These are phyloP conservation scores for Diaporthe citrichinensis DNA, from an alignment of 2,329 filamentous ascomycete genomes.

Conservation along the genomic window DNA sequence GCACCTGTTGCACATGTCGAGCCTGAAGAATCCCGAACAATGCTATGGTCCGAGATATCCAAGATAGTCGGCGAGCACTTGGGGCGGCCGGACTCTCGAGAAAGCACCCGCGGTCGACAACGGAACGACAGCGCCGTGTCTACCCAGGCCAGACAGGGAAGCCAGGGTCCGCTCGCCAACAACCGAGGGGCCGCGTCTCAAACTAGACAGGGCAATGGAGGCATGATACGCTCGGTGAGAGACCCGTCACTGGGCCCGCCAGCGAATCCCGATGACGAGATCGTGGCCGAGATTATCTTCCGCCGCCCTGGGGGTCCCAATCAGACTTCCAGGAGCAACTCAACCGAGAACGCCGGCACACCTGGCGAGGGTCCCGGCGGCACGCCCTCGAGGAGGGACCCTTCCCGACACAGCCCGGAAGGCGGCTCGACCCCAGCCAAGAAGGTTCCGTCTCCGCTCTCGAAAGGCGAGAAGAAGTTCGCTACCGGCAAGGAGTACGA, in stretches of 20 bases:
- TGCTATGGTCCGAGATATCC: constrained; percentile 36
- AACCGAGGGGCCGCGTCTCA: not conserved
- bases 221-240: constrained; percentile 26
- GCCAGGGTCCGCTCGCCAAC: not conserved
- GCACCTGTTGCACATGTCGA: constrained; percentile 22
- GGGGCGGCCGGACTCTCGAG: not conserved
- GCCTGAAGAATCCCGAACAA: constrained; percentile 27
- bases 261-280: constrained; percentile 24
- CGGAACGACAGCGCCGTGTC: not conserved
- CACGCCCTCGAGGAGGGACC: not conserved
- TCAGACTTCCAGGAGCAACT: not conserved
- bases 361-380: not conserved
- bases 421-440: not conserved
- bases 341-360: not conserved
- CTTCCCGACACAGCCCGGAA: not conserved
- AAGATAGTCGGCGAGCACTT: constrained; percentile 37
- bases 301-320: not conserved
- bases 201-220: not conserved
- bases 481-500: not conserved
- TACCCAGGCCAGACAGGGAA: constrained; percentile 3
- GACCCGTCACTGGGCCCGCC: constrained; percentile 24
- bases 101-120: constrained; percentile 23
- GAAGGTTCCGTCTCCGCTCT: not conserved
- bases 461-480: not conserved
- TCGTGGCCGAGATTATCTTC: constrained; percentile 37